These are phyloP conservation scores for Halophytophthora batemanensis DNA, from an alignment of 352 stramenopile species.

Conservation along the genomic window DNA sequence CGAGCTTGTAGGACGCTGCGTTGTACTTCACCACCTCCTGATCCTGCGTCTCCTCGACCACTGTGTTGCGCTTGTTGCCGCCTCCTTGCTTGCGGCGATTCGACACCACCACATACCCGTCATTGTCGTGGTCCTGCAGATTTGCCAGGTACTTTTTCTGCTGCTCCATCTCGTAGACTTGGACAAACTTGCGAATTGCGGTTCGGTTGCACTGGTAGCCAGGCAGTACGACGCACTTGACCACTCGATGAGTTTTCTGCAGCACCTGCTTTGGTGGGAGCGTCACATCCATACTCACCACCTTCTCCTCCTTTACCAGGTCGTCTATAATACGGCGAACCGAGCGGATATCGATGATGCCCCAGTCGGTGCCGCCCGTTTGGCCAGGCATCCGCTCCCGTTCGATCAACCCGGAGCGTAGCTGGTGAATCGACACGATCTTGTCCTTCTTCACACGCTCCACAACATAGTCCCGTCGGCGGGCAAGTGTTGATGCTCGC, in stretches of 20 bases:
- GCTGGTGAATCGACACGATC: conserved; percentile 66
- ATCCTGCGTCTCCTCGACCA: conserved; percentile 22
- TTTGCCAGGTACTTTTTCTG: conserved; percentile 62
- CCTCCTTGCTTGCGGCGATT: conserved; percentile 29
- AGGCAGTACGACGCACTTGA: conserved; percentile 68
- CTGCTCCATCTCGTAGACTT: conserved; percentile 61
- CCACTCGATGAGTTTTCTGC: conserved; percentile 54
- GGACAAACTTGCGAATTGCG: conserved; percentile 52
- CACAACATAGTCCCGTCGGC: conserved; percentile 51
- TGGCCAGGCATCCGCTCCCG: conserved; percentile 35
- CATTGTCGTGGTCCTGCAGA: conserved; percentile 46
- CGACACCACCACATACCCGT: conserved; percentile 63
- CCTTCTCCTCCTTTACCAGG: conserved; percentile 39
- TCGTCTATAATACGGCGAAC: conserved; percentile 65
- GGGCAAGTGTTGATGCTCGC: conserved; percentile 50
- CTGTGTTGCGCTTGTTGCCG: conserved; percentile 10
- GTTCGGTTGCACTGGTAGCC: conserved; percentile 47
- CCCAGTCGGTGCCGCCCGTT: conserved; percentile 23
- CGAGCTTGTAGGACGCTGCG: conserved; percentile 59
- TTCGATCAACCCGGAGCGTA: conserved; percentile 51
- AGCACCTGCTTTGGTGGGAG: conserved; percentile 63
- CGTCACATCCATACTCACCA: conserved; percentile 65
- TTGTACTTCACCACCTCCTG: conserved; percentile 69
- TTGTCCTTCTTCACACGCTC: conserved; percentile 55
- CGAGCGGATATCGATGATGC: conserved; percentile 62